These are phyloP conservation scores for Calvatia gigantea DNA, from an alignment of 768 basidiomycete species.

Conservation along the genomic window DNA sequence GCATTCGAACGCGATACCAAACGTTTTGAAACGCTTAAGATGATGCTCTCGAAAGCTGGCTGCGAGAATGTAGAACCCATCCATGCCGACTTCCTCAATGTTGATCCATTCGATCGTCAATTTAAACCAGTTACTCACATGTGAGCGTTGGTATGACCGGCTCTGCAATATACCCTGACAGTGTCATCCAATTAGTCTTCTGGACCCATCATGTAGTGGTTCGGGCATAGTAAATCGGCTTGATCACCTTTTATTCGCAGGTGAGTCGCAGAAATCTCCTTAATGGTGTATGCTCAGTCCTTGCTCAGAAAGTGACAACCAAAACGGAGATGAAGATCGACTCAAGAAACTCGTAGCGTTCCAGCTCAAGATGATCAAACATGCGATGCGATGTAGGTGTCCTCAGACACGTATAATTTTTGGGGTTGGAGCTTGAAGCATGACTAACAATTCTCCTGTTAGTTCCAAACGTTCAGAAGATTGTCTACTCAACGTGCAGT, in stretches of 20 bases:
- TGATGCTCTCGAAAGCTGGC: conserved; percentile 81
- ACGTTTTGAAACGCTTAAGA: conserved; percentile 78
- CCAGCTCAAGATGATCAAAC: conserved; percentile 87
- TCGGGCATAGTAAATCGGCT: conserved; percentile 90
- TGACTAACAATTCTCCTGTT: conserved; percentile 8
- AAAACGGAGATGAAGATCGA: conserved; percentile 59
- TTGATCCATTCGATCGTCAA: conserved; percentile 62
- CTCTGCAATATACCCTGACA: neutral
- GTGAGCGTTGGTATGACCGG: conserved; percentile 40
- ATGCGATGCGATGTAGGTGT: conserved; percentile 93
- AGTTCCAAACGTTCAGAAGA: conserved; percentile 77
- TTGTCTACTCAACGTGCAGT: conserved; percentile 99
- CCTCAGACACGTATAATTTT: conserved; percentile 2
- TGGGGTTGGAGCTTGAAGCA: conserved; percentile 1
- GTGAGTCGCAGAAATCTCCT: conserved; percentile 35
- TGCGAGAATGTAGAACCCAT: conserved; percentile 78
- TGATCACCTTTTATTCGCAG: conserved; percentile 77
- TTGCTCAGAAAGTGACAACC: conserved; percentile 60
- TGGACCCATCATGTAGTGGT: conserved; percentile 96
- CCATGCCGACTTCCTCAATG: conserved; percentile 79
- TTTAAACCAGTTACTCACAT: conserved; percentile 80
- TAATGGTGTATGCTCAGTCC: too few species aligned
- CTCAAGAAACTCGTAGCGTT: conserved; percentile 83
- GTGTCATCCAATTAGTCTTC: conserved; percentile 46
- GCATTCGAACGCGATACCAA: conserved; percentile 88